phyloP scores from a whole-genome alignment of 768 basidiomycete genomes.

The Ramaria sp. region DNA sequence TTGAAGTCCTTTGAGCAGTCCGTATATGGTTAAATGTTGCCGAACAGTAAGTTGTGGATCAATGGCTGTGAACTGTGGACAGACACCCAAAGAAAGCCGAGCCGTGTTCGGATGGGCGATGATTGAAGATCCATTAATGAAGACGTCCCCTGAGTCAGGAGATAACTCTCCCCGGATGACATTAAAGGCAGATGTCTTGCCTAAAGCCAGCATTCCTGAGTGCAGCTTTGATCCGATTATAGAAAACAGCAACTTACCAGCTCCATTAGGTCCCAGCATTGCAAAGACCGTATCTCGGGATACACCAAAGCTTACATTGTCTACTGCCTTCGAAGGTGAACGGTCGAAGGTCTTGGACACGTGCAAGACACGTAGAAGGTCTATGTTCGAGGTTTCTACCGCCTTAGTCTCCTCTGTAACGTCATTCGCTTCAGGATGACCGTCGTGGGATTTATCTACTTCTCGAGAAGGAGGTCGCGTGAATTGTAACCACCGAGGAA shows the following conservation, averaged over 20 bases:
- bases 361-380: conserved; percentile 51
- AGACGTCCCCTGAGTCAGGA: conserved; percentile 58
- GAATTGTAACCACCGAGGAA: conserved; percentile 28
- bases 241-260: conserved; percentile 16
- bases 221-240: not conserved
- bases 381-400: conserved; percentile 32
- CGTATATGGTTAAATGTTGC: conserved; percentile 65
- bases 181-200: conserved; percentile 76
- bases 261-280: conserved; percentile 72
- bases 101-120: conserved; percentile 53
- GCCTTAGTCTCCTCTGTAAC: conserved; percentile 43
- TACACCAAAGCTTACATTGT: conserved; percentile 64
- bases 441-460: not conserved
- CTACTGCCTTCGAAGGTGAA: conserved; percentile 39
- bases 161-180: conserved; percentile 63
- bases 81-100: conserved; percentile 64
- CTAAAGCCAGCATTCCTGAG: conserved; percentile 15
- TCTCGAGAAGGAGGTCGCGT: conserved; percentile 5
- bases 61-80: conserved; percentile 78
- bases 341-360: conserved; percentile 47
- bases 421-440: conserved; percentile 26
- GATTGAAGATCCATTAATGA: conserved; percentile 57
- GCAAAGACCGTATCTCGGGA: conserved; percentile 55
- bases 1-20: conserved; percentile 57
- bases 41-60: conserved; percentile 68